phyloP scores from a whole-genome alignment of 331 rosid genomes.

The Cucumis variabilis region DNA sequence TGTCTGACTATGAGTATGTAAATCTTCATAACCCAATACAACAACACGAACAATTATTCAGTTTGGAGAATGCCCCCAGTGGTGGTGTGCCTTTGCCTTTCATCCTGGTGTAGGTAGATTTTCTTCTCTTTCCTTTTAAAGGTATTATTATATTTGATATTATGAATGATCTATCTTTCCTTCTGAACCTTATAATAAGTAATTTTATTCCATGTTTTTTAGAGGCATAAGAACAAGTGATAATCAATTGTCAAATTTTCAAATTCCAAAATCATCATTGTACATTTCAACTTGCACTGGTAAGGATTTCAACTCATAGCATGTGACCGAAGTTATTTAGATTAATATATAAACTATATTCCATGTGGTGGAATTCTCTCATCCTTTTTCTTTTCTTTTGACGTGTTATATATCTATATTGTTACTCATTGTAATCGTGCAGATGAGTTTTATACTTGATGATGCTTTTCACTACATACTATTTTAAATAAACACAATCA shows the following conservation, averaged over 20 bases:
- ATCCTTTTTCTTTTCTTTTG: too few species aligned
- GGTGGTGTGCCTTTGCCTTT: constrained; percentile 94
- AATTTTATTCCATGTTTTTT: too few species aligned
- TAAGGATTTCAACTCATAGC: too few species aligned
- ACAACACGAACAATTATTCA: constrained; percentile 77
- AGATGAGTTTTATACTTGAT: too few species aligned
- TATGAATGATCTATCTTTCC: not conserved
- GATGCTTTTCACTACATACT: too few species aligned
- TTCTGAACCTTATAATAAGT: not conserved
- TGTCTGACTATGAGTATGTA: constrained; percentile 55
- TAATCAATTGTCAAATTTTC: not conserved
- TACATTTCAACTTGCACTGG: too few species aligned
- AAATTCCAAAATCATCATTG: not conserved
- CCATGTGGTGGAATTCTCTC: too few species aligned
- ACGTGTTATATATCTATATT: too few species aligned
- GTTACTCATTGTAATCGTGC: too few species aligned
- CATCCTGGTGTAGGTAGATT: constrained; percentile 83
- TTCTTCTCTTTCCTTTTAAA: constrained; percentile 30
- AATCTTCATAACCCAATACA: constrained; percentile 86
- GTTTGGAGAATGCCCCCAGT: constrained; percentile 78
- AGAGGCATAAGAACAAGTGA: not conserved
- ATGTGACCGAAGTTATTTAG: too few species aligned
- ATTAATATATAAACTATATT: too few species aligned
- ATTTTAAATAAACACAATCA: too few species aligned
- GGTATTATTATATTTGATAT: not conserved